phyloP scores from a whole-genome alignment of 768 basidiomycete genomes.

The Amanita thiersii region DNA sequence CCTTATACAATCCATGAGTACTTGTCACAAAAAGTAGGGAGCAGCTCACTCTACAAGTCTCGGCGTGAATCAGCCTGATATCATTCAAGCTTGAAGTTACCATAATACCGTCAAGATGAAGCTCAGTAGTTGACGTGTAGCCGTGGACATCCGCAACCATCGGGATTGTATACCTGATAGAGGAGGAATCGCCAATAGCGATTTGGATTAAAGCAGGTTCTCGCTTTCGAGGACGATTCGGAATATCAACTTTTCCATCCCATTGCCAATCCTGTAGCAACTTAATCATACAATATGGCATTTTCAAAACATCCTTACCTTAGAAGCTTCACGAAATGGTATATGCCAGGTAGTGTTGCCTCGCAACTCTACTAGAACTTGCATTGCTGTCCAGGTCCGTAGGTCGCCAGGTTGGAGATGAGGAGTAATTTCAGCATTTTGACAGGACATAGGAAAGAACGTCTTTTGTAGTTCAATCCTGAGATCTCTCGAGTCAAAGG shows the following conservation, averaged over 20 bases:
- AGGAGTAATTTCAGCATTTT: slow-evolving; percentile 46
- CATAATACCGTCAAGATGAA: slow-evolving; percentile 73
- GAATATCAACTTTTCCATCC: slow-evolving; percentile 53
- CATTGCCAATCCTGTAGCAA: slow-evolving; percentile 79
- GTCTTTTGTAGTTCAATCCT: slow-evolving; percentile 70
- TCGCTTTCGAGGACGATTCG: slow-evolving; percentile 43
- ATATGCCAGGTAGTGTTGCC: slow-evolving; percentile 71
- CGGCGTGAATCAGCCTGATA: slow-evolving; percentile 66
- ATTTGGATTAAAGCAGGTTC: slow-evolving; percentile 70
- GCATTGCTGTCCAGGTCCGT: slow-evolving; percentile 76
- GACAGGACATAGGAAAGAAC: slow-evolving; percentile 81
- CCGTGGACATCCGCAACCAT: slow-evolving; percentile 69
- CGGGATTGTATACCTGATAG: slow-evolving; percentile 78
- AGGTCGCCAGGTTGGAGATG: slow-evolving; percentile 68
- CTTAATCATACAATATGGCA: slow-evolving; percentile 4
- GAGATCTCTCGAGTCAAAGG: slow-evolving; percentile 7
- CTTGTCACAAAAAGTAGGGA: slow-evolving; percentile 3
- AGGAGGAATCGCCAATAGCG: slow-evolving; percentile 71
- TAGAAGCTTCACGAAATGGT: slow-evolving; percentile 90
- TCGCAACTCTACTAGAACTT: slow-evolving; percentile 73
- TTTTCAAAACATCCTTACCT: slow-evolving; percentile 33
- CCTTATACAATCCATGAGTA: slow-evolving; percentile 25
- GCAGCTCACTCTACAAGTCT: slow-evolving; percentile 63
- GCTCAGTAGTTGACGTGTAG: slow-evolving; percentile 72
- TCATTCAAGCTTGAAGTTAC: slow-evolving; percentile 86